Conservation (phyloP, 805 yeast species). For the Candida patagonica region DNA sequence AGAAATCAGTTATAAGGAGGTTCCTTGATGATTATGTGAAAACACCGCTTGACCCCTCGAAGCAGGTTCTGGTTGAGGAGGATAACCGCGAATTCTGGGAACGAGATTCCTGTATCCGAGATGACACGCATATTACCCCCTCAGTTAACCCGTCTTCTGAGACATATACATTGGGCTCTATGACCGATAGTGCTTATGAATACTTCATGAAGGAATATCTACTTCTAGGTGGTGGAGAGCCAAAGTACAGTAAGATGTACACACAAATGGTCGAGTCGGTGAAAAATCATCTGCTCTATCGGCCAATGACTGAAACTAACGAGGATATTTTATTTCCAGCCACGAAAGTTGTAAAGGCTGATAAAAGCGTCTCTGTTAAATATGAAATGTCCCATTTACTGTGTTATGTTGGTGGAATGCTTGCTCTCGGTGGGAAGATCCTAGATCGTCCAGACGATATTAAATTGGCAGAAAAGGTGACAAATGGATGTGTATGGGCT, state of each 20-base stretch:
- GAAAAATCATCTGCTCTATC: conserved; percentile 33
- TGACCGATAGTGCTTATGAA: conserved; percentile 40
- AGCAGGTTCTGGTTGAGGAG: not conserved
- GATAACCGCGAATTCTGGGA: not conserved
- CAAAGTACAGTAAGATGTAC: conserved; percentile 30
- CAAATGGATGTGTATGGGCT: conserved; percentile 42
- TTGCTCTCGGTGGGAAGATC: conserved; percentile 38
- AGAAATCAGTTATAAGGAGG: not conserved
- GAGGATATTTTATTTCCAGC: conserved; percentile 30
- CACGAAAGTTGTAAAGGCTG: conserved; percentile 11
- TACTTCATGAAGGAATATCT: conserved; percentile 41
- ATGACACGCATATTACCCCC: not conserved
- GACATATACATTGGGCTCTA: conserved; percentile 32
- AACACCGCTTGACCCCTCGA: not conserved
- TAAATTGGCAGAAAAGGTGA: conserved; percentile 34
- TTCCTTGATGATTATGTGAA: not conserved
- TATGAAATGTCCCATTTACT: conserved; percentile 39
- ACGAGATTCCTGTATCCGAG: not conserved
- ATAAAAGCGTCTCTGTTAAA: conserved; percentile 15
- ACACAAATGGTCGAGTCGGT: conserved; percentile 28
- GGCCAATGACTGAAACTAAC: conserved; percentile 37
- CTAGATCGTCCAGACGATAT: conserved; percentile 32
- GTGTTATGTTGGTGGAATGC: conserved; percentile 48
- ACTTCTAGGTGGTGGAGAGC: conserved; percentile 31
- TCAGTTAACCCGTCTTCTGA: conserved; percentile 3